Conservation (phyloP, 129 eudicot genomes). For the Daucus carota region DNA sequence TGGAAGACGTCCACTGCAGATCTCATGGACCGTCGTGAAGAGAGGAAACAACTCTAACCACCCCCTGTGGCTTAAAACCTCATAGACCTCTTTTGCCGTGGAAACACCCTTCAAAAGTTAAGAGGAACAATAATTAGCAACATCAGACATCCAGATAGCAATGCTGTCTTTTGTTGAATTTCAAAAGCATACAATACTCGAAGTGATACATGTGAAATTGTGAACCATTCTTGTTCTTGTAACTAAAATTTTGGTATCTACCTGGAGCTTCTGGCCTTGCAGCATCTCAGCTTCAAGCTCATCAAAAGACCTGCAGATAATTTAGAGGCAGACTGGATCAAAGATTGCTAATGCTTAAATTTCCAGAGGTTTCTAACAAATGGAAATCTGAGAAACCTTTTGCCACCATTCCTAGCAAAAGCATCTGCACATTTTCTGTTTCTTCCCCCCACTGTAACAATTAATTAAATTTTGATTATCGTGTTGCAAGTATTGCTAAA, state of each 20-base stretch:
- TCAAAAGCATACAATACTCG: neutral
- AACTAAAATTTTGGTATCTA: conserved; percentile 12
- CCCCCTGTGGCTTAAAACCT: conserved; percentile 66
- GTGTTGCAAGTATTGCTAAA: neutral
- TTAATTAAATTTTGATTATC: neutral
- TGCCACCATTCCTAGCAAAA: conserved; percentile 85
- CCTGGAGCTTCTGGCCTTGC: conserved; percentile 99
- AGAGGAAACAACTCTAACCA: conserved; percentile 92
- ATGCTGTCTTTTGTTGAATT: neutral
- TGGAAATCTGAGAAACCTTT: conserved; percentile 37
- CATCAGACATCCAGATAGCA: neutral
- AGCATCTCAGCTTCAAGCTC: conserved; percentile 98
- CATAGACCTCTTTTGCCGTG: conserved; percentile 90
- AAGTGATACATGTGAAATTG: neutral
- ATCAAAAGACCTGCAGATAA: conserved; percentile 65
- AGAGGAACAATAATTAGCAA: neutral
- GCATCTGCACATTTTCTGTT: conserved; percentile 98
- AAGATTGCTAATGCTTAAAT: neutral
- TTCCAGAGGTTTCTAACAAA: neutral
- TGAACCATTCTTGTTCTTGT: neutral
- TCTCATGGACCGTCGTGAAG: conserved; percentile 88
- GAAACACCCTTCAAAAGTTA: conserved; percentile 68
- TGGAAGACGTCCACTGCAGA: conserved; percentile 73
- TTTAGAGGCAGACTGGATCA: conserved; percentile 12
- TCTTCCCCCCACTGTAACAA: conserved; percentile 86